Percentiles rank a stretch among this genome's conserved stretches.
Conservation (phyloP, 495 filamentous ascomycete species). For the Chaetomium cochliodes region DNA sequence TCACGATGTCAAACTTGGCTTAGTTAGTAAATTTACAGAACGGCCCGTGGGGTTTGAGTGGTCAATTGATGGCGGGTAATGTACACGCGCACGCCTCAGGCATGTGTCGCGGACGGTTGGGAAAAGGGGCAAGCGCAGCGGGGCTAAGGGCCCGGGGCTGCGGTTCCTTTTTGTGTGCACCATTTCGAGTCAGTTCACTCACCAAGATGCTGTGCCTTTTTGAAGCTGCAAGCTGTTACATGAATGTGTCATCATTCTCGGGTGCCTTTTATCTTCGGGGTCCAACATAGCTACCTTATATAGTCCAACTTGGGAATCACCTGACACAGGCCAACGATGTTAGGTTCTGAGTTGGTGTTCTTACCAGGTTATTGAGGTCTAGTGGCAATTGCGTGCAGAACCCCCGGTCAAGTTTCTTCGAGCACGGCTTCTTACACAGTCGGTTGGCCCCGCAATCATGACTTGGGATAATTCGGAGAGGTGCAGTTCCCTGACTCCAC, state of each 20-base stretch:
- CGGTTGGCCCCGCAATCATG: too few species aligned
- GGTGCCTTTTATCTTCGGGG: too few species aligned
- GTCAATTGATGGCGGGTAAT: slow-evolving; percentile 20
- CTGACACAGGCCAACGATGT: too few species aligned
- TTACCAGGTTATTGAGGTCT: too few species aligned
- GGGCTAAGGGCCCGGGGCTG: background rate
- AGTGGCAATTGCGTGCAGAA: too few species aligned
- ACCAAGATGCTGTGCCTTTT: slow-evolving; percentile 7
- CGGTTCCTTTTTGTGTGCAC: slow-evolving; percentile 20
- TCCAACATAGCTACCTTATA: too few species aligned
- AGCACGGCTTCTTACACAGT: too few species aligned
- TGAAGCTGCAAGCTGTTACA: background rate
- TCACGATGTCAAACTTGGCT: slow-evolving; percentile 4
- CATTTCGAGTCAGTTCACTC: background rate
- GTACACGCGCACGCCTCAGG: background rate
- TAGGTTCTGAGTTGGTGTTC: too few species aligned
- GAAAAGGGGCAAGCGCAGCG: slow-evolving; percentile 13
- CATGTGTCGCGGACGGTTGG: background rate
- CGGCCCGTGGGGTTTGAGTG: slow-evolving; percentile 28
- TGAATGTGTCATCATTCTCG: background rate
- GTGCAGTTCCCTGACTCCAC: too few species aligned
- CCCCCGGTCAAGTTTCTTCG: too few species aligned
- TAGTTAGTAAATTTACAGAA: slow-evolving; percentile 27
- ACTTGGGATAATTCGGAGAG: too few species aligned
- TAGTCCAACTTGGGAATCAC: too few species aligned